Conservation (phyloP, 2,329 filamentous ascomycete genomes). For the Xylariaceae sp. region DNA sequence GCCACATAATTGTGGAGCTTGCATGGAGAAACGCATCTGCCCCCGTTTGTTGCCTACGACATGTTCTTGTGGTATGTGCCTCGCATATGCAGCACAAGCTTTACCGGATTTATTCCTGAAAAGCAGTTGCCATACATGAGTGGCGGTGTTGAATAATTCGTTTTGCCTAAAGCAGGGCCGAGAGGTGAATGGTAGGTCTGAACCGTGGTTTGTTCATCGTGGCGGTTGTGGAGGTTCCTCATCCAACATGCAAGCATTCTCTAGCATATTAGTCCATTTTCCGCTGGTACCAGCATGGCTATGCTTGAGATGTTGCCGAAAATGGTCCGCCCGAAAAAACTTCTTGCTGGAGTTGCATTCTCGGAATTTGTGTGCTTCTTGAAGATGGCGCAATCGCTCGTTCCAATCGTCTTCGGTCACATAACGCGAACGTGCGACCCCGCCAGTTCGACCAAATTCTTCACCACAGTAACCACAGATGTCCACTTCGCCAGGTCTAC, state of each 20-base stretch:
- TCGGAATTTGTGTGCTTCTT: slow-evolving; percentile 90
- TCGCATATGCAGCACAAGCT: too few species aligned
- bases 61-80: too few species aligned
- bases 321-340: slow-evolving; percentile 96
- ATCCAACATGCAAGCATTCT: slow-evolving; percentile 93
- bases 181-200: too few species aligned
- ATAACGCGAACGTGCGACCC: slow-evolving; percentile 38
- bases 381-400: slow-evolving; percentile 78
- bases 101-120: too few species aligned
- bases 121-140: too few species aligned
- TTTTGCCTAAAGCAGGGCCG: background rate
- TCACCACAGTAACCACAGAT: slow-evolving; percentile 94
- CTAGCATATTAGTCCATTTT: slow-evolving; percentile 98
- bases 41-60: background rate
- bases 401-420: slow-evolving; percentile 87
- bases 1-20: too few species aligned
- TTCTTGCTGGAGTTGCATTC: slow-evolving; percentile 99
- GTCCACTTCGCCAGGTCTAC: slow-evolving; percentile 66
- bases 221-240: slow-evolving; percentile 63
- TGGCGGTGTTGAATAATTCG: slow-evolving; percentile 2
- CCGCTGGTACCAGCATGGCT: slow-evolving; percentile 94
- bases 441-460: slow-evolving; percentile 66
- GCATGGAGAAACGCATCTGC: background rate
- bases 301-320: slow-evolving; percentile 96
- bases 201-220: slow-evolving; percentile 26